Percentiles rank a stretch among this genome's conserved stretches.
Conservation (phyloP, 768 basidiomycete species). For the Mycena polygramma region DNA sequence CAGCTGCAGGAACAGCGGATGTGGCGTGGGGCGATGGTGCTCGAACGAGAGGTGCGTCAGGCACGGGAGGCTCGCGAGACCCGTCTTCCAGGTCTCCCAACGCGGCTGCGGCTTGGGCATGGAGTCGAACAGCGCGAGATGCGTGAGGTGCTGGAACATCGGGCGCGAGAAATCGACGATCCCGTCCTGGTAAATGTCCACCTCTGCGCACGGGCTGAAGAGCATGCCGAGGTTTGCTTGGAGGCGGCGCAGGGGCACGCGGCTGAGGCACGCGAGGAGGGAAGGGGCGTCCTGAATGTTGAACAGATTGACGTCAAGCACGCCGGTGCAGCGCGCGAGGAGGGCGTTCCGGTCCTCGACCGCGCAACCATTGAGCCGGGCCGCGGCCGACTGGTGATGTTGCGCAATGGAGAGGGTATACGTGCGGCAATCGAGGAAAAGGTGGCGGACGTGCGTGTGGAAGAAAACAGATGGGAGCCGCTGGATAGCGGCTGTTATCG, state of each 20-base stretch:
- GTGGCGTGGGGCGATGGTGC: background rate
- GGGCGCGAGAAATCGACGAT: background rate
- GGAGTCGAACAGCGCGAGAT: background rate
- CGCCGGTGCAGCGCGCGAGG: background rate
- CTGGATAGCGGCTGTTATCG: background rate
- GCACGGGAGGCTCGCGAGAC: background rate
- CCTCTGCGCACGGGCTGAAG: too few species aligned
- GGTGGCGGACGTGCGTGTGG: background rate
- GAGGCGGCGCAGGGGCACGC: slow-evolving; percentile 1
- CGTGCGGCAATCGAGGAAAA: background rate
- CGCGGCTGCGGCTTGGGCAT: background rate
- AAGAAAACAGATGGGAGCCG: background rate
- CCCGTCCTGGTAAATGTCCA: background rate
- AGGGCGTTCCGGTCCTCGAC: background rate
- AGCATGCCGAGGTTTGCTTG: background rate
- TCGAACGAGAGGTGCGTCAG: slow-evolving; percentile 6
- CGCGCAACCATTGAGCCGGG: too few species aligned
- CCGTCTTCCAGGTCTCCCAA: background rate
- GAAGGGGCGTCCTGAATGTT: background rate
- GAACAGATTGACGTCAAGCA: background rate
- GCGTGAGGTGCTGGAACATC: background rate
- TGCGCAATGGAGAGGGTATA: background rate
- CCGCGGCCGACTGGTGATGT: too few species aligned
- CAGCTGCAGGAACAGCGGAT: background rate
- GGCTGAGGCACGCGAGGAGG: background rate